These are phyloP conservation scores for Cercospora zeae-maydis DNA, from an alignment of 2,329 filamentous ascomycete species.

Conservation along the genomic window DNA sequence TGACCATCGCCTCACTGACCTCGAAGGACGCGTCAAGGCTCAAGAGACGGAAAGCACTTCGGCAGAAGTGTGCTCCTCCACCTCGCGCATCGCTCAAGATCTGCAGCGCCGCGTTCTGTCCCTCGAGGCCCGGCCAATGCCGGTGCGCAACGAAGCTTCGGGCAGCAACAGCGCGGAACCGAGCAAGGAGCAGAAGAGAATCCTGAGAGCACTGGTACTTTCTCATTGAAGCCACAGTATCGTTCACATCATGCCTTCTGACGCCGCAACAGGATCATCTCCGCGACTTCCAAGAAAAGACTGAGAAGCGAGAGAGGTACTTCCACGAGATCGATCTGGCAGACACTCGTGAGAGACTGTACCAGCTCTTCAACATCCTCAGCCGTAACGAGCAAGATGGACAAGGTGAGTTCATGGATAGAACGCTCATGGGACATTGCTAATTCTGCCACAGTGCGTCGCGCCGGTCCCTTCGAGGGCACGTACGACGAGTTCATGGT, in stretches of 20 bases:
- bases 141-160: not conserved
- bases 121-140: not conserved
- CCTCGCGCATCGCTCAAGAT: not conserved
- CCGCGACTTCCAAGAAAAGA: not conserved
- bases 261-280: not conserved
- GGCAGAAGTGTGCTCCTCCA: not conserved
- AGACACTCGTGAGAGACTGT: slow-evolving; percentile 1
- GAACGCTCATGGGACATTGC: not conserved
- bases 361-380: not conserved
- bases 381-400: slow-evolving; percentile 4
- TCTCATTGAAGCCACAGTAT: too few species aligned
- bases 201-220: not conserved
- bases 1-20: not conserved
- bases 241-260: too few species aligned
- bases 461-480: slow-evolving; percentile 13
- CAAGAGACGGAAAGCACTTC: not conserved
- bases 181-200: not conserved
- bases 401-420: not conserved
- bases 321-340: slow-evolving; percentile 5
- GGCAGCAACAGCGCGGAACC: not conserved
- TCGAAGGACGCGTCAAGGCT: not conserved
- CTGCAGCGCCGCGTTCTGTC: not conserved
- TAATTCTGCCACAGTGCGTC: not conserved
- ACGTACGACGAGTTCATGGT: slow-evolving; percentile 16
- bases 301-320: not conserved